Base-by-base conservation (phyloP, 306 rosid species). In the Citrullus mucosospermus region DNA sequence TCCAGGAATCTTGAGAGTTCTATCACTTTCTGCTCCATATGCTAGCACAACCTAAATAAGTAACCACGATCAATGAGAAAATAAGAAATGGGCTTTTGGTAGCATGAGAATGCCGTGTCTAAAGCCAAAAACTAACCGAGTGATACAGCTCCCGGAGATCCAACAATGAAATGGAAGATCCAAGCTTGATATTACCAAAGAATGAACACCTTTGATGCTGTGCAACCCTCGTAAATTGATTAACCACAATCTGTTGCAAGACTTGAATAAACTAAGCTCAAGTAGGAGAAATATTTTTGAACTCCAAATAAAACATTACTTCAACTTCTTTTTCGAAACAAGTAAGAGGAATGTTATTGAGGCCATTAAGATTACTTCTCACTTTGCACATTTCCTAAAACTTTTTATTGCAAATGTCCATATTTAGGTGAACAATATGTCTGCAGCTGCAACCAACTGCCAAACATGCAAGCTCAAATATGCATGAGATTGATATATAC, bases 11-110 rank as follows among this genome's bases (percentile, higher is more conserved):
- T 97, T 93, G 75, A 95, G 91, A 82, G 58, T 87, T 88, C 97
- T 87, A 80, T 92, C 97, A 83, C 96, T 92, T 87, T 92, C 99
- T 78, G 99, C 97, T 53, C 99, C 97, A 53, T 89, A 95, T 36
- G 97, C 91, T 34, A 95, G 97, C 85, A 92, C 91, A 82, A 92
- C 97, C 99, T 95, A 87, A 79, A 69, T 83, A 77, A 75, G 83
- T 30, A 34, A 81, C 80, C 72, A 56, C 34, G 8, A 75, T 14
- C 54, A 72, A 61, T 48, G 18, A 62, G 80, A 67, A 87, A 61
- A 30, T 50, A 85, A 74, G 82, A 60, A 50, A 43, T 22, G 83
- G 34, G 32, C 62, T 9, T 14, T 16, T 46, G 66, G 18, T n/a
- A 57, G 84, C 84, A 58, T 46, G 39, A 84, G 46, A 41, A 83